These are phyloP conservation scores for Globisporangium spiculum DNA, from an alignment of 352 stramenopile species.

Conservation along the genomic window DNA sequence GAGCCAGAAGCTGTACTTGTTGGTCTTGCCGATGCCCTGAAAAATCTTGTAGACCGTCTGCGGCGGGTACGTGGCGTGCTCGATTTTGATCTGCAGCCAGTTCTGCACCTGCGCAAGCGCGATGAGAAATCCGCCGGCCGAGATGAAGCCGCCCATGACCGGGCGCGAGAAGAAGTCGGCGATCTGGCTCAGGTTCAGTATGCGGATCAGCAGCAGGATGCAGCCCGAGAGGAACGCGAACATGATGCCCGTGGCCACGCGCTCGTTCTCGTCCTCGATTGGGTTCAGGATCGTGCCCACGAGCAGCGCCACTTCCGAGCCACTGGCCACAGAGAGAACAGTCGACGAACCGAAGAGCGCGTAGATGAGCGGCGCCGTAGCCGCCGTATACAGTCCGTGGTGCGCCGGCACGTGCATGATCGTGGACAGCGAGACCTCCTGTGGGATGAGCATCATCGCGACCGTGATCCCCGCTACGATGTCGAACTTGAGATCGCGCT, in stretches of 20 bases:
- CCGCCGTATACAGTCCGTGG: constrained; percentile 89
- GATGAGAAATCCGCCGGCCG: constrained; percentile 86
- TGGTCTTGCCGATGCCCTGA: constrained; percentile 46
- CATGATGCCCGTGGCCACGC: constrained; percentile 40
- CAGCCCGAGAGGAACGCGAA: constrained; percentile 72
- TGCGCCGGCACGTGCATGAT: constrained; percentile 83
- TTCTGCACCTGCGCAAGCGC: constrained; percentile 86
- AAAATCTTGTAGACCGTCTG: constrained; percentile 59
- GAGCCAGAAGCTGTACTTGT: constrained; percentile 71
- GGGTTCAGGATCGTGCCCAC: constrained; percentile 54
- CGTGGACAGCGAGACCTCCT: constrained; percentile 86
- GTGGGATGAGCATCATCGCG: constrained; percentile 88
- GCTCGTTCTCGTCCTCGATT: constrained; percentile 36
- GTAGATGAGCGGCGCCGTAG: constrained; percentile 82
- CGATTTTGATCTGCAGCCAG: constrained; percentile 67
- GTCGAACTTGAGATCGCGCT: constrained; percentile 52
- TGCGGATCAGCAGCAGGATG: constrained; percentile 68
- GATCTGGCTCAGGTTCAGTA: constrained; percentile 84
- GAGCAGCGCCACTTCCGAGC: constrained; percentile 57
- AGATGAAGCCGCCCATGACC: constrained; percentile 90
- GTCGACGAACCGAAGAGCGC: constrained; percentile 77
- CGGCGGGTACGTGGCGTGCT: constrained; percentile 41
- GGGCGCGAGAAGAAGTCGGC: constrained; percentile 87
- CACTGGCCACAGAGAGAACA: constrained; percentile 80
- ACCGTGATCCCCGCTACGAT: constrained; percentile 50